Base-by-base conservation (phyloP, 345 rosid genomes). In the Heritiera fomes region DNA sequence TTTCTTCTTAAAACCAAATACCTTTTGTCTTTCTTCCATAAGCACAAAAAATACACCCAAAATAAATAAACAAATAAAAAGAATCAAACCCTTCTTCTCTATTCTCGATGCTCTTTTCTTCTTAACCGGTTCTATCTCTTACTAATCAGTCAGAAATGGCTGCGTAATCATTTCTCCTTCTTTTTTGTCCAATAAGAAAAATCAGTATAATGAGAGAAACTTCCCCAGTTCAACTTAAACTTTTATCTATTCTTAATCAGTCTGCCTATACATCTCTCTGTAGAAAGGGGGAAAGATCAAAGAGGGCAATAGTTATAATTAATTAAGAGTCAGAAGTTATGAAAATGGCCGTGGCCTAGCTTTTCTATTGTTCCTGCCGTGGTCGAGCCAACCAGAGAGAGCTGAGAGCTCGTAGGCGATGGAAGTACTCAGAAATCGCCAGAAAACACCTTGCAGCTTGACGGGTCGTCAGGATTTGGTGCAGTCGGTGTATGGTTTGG, bases 311-410 rank as follows among this genome's bases (percentile, higher is more conserved):
- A 38, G 17, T 28, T 66, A 23, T 32, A 64, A 34, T 52, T 41
- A 58, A 75, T 52, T 41, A 58, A 75, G 28, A 53, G 50, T 56
- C 41, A 69, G 75, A 47, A 32, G 30, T 76, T 47, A 73, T 52
- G 15, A 77, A 80, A 78, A 77, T 28, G 59, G 72, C 74, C 77
- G 73, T 58, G 76, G 56, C 32, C 15, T 63, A 80, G 47, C 71
- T 75, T 66, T 73, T 23, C 58, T 76, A 81, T 86, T 66, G 89
- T 52, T 94, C 98, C 75, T 91, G 97, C 15, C 98, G 90, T 2
- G 98, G 96, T 77, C 98, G 96, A 58, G 93, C 90, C 85, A 87
- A 20, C 99, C 99, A 97, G 53, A 94, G 93, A 28, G 99, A 94
- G 81, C 99, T 97, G 20, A 97, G 90, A 77, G 96, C 91, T 63